These are phyloP conservation scores for Fusarium sp. DNA, from an alignment of 2,329 filamentous ascomycete species.

Conservation along the genomic window DNA sequence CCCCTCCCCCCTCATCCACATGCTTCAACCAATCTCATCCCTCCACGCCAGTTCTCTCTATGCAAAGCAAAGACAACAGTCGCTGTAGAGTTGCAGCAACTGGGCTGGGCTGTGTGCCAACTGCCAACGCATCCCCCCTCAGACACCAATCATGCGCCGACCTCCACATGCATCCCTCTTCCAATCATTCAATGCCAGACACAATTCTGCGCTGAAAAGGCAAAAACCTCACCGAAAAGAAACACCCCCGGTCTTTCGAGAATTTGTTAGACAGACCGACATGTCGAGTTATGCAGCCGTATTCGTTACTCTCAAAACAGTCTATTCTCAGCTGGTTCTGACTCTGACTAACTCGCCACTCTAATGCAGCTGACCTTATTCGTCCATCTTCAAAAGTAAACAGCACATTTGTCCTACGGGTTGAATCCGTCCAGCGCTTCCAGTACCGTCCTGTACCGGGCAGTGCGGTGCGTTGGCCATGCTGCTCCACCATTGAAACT, in stretches of 20 bases:
- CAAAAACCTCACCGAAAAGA: slow-evolving; percentile 23
- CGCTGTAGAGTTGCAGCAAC: slow-evolving; percentile 33
- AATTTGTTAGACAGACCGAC: slow-evolving; percentile 40
- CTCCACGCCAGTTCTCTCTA: slow-evolving; percentile 42
- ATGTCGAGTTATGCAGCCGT: slow-evolving; percentile 36
- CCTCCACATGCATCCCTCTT: slow-evolving; percentile 34
- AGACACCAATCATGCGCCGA: slow-evolving; percentile 48
- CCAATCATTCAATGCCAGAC: slow-evolving; percentile 45
- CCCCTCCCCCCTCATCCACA: slow-evolving; percentile 30
- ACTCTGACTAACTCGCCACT: slow-evolving; percentile 20
- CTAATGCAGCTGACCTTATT: slow-evolving; percentile 23
- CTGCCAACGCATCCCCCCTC: slow-evolving; percentile 44
- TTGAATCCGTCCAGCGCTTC: neutral
- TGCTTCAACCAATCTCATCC: slow-evolving; percentile 29
- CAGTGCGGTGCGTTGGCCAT: slow-evolving; percentile 41
- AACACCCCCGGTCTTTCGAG: slow-evolving; percentile 18
- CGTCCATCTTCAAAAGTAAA: slow-evolving; percentile 9
- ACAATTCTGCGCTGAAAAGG: slow-evolving; percentile 16
- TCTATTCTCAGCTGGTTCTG: slow-evolving; percentile 28
- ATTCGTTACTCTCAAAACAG: slow-evolving; percentile 2
- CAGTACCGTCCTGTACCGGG: neutral
- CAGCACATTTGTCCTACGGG: slow-evolving; percentile 26
- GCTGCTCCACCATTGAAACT: slow-evolving; percentile 38
- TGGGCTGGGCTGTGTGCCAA: slow-evolving; percentile 36
- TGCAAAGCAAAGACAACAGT: slow-evolving; percentile 43